Conservation (phyloP, 495 filamentous ascomycete genomes). For the Pyrenopolyporus hunteri region DNA sequence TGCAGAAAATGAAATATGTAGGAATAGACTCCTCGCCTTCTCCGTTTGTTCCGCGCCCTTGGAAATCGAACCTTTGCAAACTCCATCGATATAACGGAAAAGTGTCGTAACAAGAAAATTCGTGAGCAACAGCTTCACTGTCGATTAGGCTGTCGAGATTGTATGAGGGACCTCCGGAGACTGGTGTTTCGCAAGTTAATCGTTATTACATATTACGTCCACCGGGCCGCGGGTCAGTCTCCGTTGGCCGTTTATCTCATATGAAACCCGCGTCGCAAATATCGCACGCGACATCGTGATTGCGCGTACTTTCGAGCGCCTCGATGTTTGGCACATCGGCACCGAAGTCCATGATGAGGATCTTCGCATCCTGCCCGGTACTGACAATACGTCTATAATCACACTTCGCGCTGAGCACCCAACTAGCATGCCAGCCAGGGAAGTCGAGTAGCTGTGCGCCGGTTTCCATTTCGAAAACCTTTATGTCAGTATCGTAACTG, state of each 20-base stretch:
- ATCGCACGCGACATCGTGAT: slow-evolving; percentile 33
- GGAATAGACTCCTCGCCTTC: slow-evolving; percentile 6
- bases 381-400: slow-evolving; percentile 93
- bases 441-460: slow-evolving; percentile 77
- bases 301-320: slow-evolving; percentile 54
- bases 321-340: slow-evolving; percentile 60
- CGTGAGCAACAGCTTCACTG: slow-evolving; percentile 8
- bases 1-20: slow-evolving; percentile 19
- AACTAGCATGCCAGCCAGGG: slow-evolving; percentile 89
- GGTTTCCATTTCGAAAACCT: slow-evolving; percentile 82
- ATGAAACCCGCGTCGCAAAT: slow-evolving; percentile 40
- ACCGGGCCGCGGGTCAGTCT: neutral
- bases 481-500: slow-evolving; percentile 92
- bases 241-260: slow-evolving; percentile 7
- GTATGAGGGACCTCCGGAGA: neutral
- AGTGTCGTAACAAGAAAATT: slow-evolving; percentile 28
- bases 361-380: slow-evolving; percentile 89
- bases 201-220: slow-evolving; percentile 23
- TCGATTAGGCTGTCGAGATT: neutral
- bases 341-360: slow-evolving; percentile 89
- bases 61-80: neutral
- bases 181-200: neutral
- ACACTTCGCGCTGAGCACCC: slow-evolving; percentile 93
- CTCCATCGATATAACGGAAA: slow-evolving; percentile 5
- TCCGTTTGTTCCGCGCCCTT: slow-evolving; percentile 6